These are phyloP conservation scores for Paramecium sonneborni DNA, from an alignment of 73 alveolate species.

Conservation along the genomic window DNA sequence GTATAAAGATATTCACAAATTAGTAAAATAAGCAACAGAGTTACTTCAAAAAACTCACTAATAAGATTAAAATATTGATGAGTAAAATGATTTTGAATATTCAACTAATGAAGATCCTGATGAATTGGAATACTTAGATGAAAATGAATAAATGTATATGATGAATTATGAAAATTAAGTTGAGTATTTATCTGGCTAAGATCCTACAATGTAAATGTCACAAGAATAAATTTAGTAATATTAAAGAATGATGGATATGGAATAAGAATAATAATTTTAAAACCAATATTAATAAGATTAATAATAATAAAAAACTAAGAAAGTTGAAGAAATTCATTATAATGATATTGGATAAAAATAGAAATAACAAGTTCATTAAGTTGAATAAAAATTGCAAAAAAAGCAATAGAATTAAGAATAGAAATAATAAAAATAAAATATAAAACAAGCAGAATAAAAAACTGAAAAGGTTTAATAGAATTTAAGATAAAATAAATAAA, in stretches of 20 bases:
- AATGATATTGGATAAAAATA: neutral
- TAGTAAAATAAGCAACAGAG: constrained; percentile 4
- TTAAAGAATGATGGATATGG: neutral
- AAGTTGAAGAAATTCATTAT: neutral
- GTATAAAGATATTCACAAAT: constrained; percentile 40
- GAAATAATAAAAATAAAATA: neutral
- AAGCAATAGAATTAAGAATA: neutral
- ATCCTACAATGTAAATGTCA: neutral
- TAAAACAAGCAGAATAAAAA: neutral
- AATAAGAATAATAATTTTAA: neutral
- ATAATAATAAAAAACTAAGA: neutral
- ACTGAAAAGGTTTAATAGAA: neutral
- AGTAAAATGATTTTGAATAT: constrained; percentile 13
- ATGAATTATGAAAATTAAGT: neutral
- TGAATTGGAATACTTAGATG: neutral
- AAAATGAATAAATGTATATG: neutral
- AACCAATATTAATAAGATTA: neutral
- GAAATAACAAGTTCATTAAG: neutral
- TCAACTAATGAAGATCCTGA: neutral
- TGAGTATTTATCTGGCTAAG: neutral
- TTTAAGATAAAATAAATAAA: neutral
- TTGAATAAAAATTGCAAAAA: neutral
- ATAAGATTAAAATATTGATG: neutral
- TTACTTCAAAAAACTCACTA: neutral
- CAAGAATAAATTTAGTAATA: neutral